These are phyloP conservation scores for Penicillium vulpinum DNA, from an alignment of 2,329 filamentous ascomycete species.

Conservation along the genomic window DNA sequence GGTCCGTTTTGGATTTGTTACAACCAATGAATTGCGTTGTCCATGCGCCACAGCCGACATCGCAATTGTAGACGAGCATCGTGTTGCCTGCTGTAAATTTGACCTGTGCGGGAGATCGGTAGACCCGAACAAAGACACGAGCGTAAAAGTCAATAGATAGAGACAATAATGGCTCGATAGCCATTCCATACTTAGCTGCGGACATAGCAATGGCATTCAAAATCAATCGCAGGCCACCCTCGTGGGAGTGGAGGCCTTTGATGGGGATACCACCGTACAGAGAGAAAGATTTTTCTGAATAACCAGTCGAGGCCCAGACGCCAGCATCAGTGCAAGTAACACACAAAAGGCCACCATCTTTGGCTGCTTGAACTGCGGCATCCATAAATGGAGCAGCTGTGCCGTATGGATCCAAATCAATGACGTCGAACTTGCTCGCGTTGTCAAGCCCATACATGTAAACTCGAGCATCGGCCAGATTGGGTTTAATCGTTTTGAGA, in stretches of 20 bases:
- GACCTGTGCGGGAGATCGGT: conserved; percentile 77
- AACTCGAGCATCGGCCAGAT: conserved; percentile 77
- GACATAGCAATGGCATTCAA: conserved; percentile 77
- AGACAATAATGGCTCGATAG: conserved; percentile 87
- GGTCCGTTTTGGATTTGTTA: conserved; percentile 66
- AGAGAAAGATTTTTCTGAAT: conserved; percentile 89
- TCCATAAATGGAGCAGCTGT: conserved; percentile 92
- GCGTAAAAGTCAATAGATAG: conserved; percentile 96
- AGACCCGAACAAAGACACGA: conserved; percentile 80
- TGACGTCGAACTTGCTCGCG: conserved; percentile 75
- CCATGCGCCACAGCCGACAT: conserved; percentile 89
- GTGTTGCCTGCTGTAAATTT: conserved; percentile 89
- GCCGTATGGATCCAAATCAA: conserved; percentile 95
- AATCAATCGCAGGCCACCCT: conserved; percentile 83
- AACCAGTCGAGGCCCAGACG: conserved; percentile 91
- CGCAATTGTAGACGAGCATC: conserved; percentile 91
- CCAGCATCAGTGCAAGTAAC: conserved; percentile 96
- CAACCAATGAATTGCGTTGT: conserved; percentile 74
- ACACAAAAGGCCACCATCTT: conserved; percentile 86
- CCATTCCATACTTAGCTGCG: conserved; percentile 80
- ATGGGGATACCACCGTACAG: conserved; percentile 89
- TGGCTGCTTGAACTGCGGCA: conserved; percentile 79
- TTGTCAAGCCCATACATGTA: conserved; percentile 76
- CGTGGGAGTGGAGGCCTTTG: conserved; percentile 83
- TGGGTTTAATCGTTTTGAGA: conserved; percentile 71